phyloP scores from a whole-genome alignment of 441 rosid species.

The Mallotus japonicus region DNA sequence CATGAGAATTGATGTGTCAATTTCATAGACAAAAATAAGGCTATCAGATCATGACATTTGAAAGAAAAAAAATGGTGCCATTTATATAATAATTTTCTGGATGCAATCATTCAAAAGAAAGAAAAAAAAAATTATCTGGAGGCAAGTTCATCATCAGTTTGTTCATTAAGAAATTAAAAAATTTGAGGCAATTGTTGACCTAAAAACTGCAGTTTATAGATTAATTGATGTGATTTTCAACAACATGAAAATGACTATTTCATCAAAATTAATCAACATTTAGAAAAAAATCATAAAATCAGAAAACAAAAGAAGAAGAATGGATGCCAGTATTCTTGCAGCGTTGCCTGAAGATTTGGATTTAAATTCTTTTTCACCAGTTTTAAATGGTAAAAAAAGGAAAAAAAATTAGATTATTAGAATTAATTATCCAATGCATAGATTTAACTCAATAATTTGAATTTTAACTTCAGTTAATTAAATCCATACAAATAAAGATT shows the following conservation, averaged over 20 bases:
- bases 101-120: not conserved
- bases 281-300: no score
- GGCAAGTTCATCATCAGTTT: not conserved
- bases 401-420: no score
- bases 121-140: no score
- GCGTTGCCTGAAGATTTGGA: no score
- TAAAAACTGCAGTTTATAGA: not conserved
- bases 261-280: no score
- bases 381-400: no score
- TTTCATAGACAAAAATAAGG: slow-evolving; percentile 1
- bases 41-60: not conserved
- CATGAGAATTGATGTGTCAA: slow-evolving; percentile 21
- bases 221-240: not conserved
- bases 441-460: no score
- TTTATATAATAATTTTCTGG: not conserved
- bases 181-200: not conserved
- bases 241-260: not conserved
- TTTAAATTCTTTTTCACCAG: no score
- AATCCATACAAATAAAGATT: not conserved
- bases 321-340: no score
- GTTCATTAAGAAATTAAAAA: not conserved
- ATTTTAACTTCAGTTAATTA: no score
- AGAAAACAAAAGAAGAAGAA: no score
- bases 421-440: no score
- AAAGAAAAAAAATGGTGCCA: not conserved